These are phyloP conservation scores for Globisporangium paddicum DNA, from an alignment of 352 stramenopile genomes.

Conservation along the genomic window DNA sequence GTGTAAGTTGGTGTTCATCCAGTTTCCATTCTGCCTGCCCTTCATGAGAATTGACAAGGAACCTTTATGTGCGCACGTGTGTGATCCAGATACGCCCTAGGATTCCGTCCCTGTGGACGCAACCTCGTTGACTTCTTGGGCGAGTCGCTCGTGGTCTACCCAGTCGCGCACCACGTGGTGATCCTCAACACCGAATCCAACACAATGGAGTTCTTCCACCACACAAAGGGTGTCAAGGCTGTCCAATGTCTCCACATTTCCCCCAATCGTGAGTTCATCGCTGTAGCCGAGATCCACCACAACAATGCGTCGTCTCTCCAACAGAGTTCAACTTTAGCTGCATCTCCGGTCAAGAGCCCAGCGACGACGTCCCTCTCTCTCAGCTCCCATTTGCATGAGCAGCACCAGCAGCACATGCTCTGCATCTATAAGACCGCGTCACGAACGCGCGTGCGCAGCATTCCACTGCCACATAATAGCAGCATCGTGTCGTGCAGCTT, in stretches of 20 bases:
- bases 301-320: constrained; percentile 11
- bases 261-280: constrained; percentile 61
- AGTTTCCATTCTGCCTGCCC: not conserved
- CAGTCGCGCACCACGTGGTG: constrained; percentile 55
- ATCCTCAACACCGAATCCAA: constrained; percentile 57
- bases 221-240: constrained; percentile 38
- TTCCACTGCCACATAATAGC: constrained; percentile 43
- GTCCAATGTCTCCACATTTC: constrained; percentile 70
- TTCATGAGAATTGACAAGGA: not conserved
- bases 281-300: constrained; percentile 55
- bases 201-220: constrained; percentile 73
- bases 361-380: constrained; percentile 7
- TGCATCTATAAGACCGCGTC: constrained; percentile 61
- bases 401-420: constrained; percentile 40
- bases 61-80: not conserved
- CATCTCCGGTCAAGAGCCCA: constrained; percentile 5
- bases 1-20: constrained; percentile 13
- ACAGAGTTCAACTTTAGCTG: too few species aligned
- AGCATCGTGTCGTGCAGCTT: constrained; percentile 68
- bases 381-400: constrained; percentile 15
- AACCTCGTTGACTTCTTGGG: constrained; percentile 52
- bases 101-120: constrained; percentile 32
- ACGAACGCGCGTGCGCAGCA: constrained; percentile 33
- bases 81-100: constrained; percentile 36
- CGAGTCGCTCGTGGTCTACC: constrained; percentile 58